Conservation (phyloP, 257 asterid species). For the Paraleonurus japonicus region DNA sequence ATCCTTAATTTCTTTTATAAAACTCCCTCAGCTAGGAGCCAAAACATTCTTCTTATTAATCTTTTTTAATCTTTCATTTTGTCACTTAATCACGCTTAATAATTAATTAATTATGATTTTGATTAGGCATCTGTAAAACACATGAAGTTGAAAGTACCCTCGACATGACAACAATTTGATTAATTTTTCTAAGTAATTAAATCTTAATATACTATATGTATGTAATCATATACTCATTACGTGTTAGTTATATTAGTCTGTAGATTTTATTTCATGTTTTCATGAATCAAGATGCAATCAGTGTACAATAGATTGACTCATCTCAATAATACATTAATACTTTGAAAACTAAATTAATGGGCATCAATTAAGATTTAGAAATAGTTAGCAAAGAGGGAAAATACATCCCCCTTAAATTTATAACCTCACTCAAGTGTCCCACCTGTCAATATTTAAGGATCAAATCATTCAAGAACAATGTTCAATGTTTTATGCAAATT, state of each 20-base stretch:
- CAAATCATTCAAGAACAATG: constrained; percentile 25
- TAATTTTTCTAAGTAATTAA: background rate
- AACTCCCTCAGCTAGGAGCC: constrained; percentile 27
- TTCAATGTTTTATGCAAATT: constrained; percentile 24
- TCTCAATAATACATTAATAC: too few relatives aligned
- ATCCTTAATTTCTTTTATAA: constrained; percentile 11
- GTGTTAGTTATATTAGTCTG: too few relatives aligned
- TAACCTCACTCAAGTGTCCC: constrained; percentile 25
- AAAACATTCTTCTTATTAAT: constrained; percentile 22
- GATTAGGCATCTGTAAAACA: background rate
- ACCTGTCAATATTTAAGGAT: constrained; percentile 39
- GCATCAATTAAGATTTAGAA: background rate
- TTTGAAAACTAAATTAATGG: background rate
- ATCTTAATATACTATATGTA: background rate
- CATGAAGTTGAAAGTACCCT: constrained; percentile 13
- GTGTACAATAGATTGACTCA: too few relatives aligned
- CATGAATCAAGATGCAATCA: too few relatives aligned
- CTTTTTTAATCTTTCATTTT: constrained; percentile 22
- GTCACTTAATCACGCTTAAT: constrained; percentile 20
- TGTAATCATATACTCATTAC: too few relatives aligned
- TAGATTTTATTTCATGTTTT: too few relatives aligned
- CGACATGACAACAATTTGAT: constrained; percentile 9
- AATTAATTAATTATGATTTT: constrained; percentile 2
- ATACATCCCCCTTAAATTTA: constrained; percentile 32
- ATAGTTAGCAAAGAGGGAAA: constrained; percentile 18